Evolutionary conservation across 2,329 filamentous ascomycete species (phyloP).

Genomic region (Fusarium sp.): DNA sequence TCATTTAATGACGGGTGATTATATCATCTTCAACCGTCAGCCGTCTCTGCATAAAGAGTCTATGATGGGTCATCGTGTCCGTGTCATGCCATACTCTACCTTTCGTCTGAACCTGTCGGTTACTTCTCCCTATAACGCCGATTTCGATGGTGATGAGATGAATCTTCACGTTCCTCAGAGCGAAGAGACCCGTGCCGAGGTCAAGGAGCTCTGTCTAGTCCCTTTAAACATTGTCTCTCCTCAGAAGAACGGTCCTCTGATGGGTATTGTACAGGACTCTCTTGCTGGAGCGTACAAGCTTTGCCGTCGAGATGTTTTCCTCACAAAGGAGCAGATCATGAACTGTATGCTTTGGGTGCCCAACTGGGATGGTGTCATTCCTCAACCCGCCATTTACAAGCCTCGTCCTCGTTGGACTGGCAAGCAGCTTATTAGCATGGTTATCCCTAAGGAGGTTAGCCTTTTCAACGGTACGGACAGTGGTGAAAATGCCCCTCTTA

Average conservation of each 20-base stretch:
- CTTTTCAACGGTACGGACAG: slow-evolving; percentile 75
- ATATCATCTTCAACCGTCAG: slow-evolving; percentile 99
- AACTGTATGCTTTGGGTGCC: slow-evolving; percentile 98
- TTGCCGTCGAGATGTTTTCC: slow-evolving; percentile 90
- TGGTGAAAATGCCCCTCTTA: slow-evolving; percentile 72
- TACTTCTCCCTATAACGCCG: slow-evolving; percentile 98
- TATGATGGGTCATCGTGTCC: slow-evolving; percentile 99
- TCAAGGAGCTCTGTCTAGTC: slow-evolving; percentile 96
- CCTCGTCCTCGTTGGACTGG: slow-evolving; percentile 95
- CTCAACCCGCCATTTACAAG: slow-evolving; percentile 93
- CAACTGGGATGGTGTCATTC: slow-evolving; percentile 96
- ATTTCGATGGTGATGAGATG: slow-evolving; percentile 99
- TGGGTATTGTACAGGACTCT: slow-evolving; percentile 99
- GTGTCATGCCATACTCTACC: slow-evolving; percentile 98
- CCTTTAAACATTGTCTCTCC: slow-evolving; percentile 98
- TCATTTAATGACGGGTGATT: slow-evolving; percentile 95
- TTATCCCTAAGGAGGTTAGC: slow-evolving; percentile 90
- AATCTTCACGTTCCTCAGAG: slow-evolving; percentile 99
- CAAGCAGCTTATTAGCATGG: slow-evolving; percentile 96
- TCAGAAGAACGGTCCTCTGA: slow-evolving; percentile 94
- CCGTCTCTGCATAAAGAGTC: slow-evolving; percentile 99
- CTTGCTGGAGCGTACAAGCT: slow-evolving; percentile 98
- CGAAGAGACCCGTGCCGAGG: slow-evolving; percentile 95
- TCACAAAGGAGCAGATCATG: slow-evolving; percentile 94
- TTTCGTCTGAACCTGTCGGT: slow-evolving; percentile 98